A percentile compares a stretch with the other conserved stretches of the same genome.
Conservation (phyloP, 768 basidiomycete genomes). For the Auricularia auricula-judae region DNA sequence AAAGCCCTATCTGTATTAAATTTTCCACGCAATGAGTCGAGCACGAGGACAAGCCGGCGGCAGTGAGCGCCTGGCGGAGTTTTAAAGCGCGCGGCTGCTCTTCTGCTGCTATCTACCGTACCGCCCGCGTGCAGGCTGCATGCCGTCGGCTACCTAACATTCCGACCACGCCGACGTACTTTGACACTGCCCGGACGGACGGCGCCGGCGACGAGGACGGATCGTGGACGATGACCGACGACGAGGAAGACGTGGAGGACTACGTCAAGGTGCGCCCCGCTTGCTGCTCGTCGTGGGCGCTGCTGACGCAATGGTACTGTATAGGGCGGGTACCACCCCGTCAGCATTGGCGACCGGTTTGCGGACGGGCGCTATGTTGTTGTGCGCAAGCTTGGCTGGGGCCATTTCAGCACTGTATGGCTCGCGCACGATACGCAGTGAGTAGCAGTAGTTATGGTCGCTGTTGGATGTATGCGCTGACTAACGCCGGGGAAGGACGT, state of each 20-base stretch:
- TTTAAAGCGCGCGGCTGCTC: too few species aligned
- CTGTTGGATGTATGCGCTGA: not conserved
- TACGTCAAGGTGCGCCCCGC: conserved; percentile 25
- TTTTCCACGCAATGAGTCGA: too few species aligned
- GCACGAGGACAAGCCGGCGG: too few species aligned
- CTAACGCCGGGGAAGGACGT: not conserved
- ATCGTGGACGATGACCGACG: conserved; percentile 24
- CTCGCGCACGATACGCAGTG: conserved; percentile 70
- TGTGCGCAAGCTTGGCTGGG: conserved; percentile 91
- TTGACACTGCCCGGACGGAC: not conserved
- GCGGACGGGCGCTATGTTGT: conserved; percentile 76
- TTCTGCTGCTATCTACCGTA: too few species aligned
- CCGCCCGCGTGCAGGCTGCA: too few species aligned
- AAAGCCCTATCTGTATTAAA: too few species aligned
- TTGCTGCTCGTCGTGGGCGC: not conserved
- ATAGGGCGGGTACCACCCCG: conserved; percentile 63
- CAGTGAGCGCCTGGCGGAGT: too few species aligned
- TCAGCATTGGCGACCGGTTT: conserved; percentile 76
- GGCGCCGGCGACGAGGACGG: not conserved
- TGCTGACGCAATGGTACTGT: not conserved
- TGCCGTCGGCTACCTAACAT: too few species aligned
- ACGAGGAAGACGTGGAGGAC: conserved; percentile 92
- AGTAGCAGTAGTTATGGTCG: conserved; percentile 21
- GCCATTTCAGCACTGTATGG: conserved; percentile 94
- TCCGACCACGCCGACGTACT: too few species aligned